Evolutionary conservation across 148 eudicot species (phyloP).

Genomic region (Rheum nobile): DNA sequence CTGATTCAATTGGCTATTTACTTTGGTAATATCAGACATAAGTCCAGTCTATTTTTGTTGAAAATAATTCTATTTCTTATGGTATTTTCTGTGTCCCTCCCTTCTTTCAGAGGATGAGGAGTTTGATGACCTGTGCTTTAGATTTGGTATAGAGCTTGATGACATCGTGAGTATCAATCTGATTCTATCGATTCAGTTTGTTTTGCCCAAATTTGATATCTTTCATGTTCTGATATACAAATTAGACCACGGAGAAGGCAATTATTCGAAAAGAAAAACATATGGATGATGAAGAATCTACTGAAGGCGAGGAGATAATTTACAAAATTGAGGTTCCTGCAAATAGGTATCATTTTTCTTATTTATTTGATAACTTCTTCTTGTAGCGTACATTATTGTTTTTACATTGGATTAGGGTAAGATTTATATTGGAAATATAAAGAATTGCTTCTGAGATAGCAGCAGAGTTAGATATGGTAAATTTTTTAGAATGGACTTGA

Average conservation of each 20-base stretch:
- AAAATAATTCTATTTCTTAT: neutral
- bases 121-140: constrained; percentile 76
- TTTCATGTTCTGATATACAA: neutral
- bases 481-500: neutral
- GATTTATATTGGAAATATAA: neutral
- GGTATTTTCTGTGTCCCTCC: neutral
- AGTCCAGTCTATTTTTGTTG: neutral
- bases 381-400: neutral
- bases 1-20: neutral
- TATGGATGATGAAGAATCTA: constrained; percentile 41
- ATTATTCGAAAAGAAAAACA: constrained; percentile 85
- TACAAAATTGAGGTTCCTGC: constrained; percentile 96
- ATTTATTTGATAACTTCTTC: neutral
- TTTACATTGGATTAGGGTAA: neutral
- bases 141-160: constrained; percentile 95
- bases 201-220: neutral
- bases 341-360: constrained; percentile 47
- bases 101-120: constrained; percentile 39
- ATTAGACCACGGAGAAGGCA: constrained; percentile 87
- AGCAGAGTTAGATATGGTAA: neutral
- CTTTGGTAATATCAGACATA: neutral
- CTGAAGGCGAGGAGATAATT: constrained; percentile 69
- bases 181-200: neutral
- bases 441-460: neutral
- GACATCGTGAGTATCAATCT: constrained; percentile 48